phyloP scores from a whole-genome alignment of 2,329 filamentous ascomycete genomes.

The Xylaria sp. region DNA sequence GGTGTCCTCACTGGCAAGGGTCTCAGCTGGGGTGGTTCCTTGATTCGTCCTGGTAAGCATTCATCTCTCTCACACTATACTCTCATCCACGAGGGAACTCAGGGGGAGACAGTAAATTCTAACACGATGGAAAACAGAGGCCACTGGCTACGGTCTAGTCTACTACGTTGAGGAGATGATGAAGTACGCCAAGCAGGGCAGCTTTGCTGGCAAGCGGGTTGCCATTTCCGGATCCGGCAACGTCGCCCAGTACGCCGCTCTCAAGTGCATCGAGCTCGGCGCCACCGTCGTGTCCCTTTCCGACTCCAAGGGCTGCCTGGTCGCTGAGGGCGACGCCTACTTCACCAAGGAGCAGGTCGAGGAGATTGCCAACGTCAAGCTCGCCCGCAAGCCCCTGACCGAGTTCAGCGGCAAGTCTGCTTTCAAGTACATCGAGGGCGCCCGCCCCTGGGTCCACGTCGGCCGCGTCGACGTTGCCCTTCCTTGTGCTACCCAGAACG shows the following conservation, averaged over 20 bases:
- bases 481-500: conserved; percentile 94
- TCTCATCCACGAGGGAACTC: not conserved
- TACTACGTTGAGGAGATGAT: conserved; percentile 98
- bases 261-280: conserved; percentile 94
- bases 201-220: conserved; percentile 85
- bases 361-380: conserved; percentile 78
- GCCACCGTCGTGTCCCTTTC: conserved; percentile 88
- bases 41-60: conserved; percentile 71
- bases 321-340: conserved; percentile 63
- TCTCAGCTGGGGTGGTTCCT: conserved; percentile 80
- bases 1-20: conserved; percentile 97
- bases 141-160: conserved; percentile 91
- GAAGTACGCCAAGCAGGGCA: conserved; percentile 77
- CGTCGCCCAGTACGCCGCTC: conserved; percentile 93
- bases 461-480: conserved; percentile 86
- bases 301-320: conserved; percentile 80
- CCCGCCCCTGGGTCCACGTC: conserved; percentile 86
- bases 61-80: not conserved
- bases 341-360: conserved; percentile 77
- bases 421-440: conserved; percentile 83
- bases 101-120: not conserved
- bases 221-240: conserved; percentile 96
- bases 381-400: conserved; percentile 76
- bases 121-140: conserved; percentile 50
- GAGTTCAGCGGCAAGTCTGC: conserved; percentile 55